Evolutionary conservation across 1,139 yeast species (phyloP).

Genomic region (Protomyces arabidopsidicola): DNA sequence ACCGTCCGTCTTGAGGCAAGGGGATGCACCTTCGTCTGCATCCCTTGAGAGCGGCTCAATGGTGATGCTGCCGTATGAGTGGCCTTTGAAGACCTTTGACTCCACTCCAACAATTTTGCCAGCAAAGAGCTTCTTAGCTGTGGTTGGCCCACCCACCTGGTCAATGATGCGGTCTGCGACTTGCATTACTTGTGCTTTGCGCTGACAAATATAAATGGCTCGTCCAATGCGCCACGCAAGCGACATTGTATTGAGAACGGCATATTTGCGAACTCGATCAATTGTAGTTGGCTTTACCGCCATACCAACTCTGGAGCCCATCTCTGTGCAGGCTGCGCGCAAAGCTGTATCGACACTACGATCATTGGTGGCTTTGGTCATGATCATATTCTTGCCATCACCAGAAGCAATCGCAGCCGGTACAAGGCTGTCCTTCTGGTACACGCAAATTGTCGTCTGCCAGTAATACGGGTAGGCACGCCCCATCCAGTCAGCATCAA

Average conservation of each 20-base stretch:
- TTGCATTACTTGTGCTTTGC: conserved; percentile 41
- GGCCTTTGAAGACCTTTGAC: conserved; percentile 45
- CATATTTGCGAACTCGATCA: conserved; percentile 33
- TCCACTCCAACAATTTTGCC: conserved; percentile 49
- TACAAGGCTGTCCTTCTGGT: conserved; percentile 37
- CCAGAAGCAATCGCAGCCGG: conserved; percentile 47
- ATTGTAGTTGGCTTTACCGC: conserved; percentile 42
- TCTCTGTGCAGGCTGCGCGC: conserved; percentile 45
- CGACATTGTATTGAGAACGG: conserved; percentile 39
- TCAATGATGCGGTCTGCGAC: conserved; percentile 44
- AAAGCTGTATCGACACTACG: conserved; percentile 42
- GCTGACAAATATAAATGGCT: conserved; percentile 44
- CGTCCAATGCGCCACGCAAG: conserved; percentile 50
- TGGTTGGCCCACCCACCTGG: conserved; percentile 41
- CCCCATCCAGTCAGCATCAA: conserved; percentile 49
- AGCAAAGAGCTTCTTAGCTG: conserved; percentile 43
- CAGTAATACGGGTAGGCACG: conserved; percentile 47
- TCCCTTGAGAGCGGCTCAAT: conserved; percentile 39
- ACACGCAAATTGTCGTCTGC: conserved; percentile 43
- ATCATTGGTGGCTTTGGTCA: conserved; percentile 42
- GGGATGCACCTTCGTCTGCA: conserved; percentile 30
- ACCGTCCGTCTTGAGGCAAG: conserved; percentile 34
- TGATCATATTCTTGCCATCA: conserved; percentile 45
- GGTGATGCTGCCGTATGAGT: conserved; percentile 47
- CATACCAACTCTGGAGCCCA: conserved; percentile 45